Evolutionary conservation across 2,329 filamentous ascomycete species (phyloP).

Genomic region (Trichoderma pleuroti): DNA sequence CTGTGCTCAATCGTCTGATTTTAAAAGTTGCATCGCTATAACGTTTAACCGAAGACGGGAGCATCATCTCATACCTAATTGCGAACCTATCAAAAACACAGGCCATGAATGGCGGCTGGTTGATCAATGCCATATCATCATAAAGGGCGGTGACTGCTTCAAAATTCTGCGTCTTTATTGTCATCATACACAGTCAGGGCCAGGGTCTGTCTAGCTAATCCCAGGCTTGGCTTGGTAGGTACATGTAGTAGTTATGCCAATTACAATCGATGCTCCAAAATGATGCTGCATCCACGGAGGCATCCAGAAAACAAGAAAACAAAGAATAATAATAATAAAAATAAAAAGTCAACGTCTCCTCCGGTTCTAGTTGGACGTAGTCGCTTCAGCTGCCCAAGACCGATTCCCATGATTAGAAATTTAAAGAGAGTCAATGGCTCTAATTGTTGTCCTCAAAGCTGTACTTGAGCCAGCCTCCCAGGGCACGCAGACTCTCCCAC

Average conservation of each 20-base stretch:
- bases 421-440: neutral
- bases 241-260: conserved; percentile 28
- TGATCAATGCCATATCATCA: neutral
- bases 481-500: conserved; percentile 87
- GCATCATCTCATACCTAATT: too few relatives aligned
- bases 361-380: neutral
- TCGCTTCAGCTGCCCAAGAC: conserved; percentile 2
- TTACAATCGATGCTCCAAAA: conserved; percentile 29
- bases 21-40: neutral
- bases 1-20: neutral
- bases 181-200: conserved; percentile 15
- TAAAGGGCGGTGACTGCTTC: neutral
- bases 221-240: conserved; percentile 23
- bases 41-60: neutral
- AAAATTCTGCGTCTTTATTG: conserved; percentile 11
- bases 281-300: conserved; percentile 26
- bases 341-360: neutral
- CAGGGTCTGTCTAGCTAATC: conserved; percentile 16
- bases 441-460: conserved; percentile 49
- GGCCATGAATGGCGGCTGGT: neutral
- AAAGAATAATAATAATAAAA: conserved; percentile 1
- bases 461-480: conserved; percentile 65
- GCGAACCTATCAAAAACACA: neutral
- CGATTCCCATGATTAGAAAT: neutral
- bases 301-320: conserved; percentile 9